phyloP scores from a whole-genome alignment of 148 eudicot species.

The Spergularia marina region DNA sequence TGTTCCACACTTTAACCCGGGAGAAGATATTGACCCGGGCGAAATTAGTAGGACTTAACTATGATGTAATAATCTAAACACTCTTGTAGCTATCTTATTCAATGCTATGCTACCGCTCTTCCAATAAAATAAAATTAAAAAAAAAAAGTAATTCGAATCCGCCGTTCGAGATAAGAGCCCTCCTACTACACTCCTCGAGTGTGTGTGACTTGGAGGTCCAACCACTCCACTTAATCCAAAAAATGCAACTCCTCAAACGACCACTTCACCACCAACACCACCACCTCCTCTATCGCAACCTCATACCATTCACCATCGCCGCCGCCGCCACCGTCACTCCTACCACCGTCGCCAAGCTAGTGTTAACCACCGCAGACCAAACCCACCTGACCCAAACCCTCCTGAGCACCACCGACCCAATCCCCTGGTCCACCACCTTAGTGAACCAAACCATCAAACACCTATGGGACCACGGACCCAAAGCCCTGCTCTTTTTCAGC shows the following conservation, averaged over 20 bases:
- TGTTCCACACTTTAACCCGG: too few species aligned
- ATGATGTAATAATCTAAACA: too few species aligned
- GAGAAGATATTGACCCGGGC: too few species aligned
- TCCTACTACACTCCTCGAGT: too few species aligned
- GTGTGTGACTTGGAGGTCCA: too few species aligned
- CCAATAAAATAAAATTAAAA: too few species aligned
- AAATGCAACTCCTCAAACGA: slow-evolving; percentile 16
- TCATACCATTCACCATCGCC: not conserved
- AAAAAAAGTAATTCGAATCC: too few species aligned
- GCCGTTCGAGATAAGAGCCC: too few species aligned
- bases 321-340: slow-evolving; percentile 7
- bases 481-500: slow-evolving; percentile 81
- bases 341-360: slow-evolving; percentile 37
- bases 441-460: slow-evolving; percentile 60
- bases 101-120: too few species aligned
- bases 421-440: slow-evolving; percentile 44
- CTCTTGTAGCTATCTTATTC: too few species aligned
- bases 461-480: slow-evolving; percentile 90
- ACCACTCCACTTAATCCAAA: not conserved
- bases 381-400: slow-evolving; percentile 44
- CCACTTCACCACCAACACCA: not conserved
- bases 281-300: slow-evolving; percentile 7
- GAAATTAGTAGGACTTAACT: too few species aligned
- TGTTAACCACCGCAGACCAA: slow-evolving; percentile 42
- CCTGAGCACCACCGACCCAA: not conserved